Conservation (phyloP, 805 yeast genomes). For the Yarrowia sp. region DNA sequence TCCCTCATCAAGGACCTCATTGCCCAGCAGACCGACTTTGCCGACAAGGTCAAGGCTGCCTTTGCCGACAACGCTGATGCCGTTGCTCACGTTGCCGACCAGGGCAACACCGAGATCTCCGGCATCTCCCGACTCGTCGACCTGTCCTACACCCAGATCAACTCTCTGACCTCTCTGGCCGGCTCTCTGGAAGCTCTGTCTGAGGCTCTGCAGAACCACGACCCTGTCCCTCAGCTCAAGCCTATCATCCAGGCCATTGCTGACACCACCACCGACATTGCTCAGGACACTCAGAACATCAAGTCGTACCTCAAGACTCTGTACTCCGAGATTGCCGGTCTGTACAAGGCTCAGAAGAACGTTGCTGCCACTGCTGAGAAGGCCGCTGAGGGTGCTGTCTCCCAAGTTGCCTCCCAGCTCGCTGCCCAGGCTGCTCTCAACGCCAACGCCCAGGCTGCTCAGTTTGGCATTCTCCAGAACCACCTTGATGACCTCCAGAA, state of each 20-base stretch:
- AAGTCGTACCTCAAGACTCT: conserved; percentile 1
- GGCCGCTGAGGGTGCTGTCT: not conserved
- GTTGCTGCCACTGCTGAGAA: not conserved
- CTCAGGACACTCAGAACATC: not conserved
- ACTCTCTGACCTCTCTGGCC: not conserved
- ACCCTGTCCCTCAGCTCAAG: conserved; percentile 1
- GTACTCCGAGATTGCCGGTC: not conserved
- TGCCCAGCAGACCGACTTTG: not conserved
- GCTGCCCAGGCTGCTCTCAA: not conserved
- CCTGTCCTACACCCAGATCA: not conserved
- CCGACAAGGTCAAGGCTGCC: not conserved
- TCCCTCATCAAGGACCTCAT: not conserved
- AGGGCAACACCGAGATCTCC: too few relatives aligned
- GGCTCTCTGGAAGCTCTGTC: not conserved
- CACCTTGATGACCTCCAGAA: not conserved
- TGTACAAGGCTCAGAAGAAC: conserved; percentile 1
- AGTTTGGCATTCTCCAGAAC: conserved; percentile 4
- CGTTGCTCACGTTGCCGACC: too few relatives aligned
- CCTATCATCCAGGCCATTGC: not conserved
- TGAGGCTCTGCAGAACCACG: not conserved
- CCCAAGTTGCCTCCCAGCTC: not conserved
- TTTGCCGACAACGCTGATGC: not conserved
- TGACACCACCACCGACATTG: not conserved
- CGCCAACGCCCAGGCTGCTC: conserved; percentile 8
- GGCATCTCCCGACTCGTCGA: not conserved